Conservation (phyloP, 2,329 filamentous ascomycete species). For the Aspergillus terreus region DNA sequence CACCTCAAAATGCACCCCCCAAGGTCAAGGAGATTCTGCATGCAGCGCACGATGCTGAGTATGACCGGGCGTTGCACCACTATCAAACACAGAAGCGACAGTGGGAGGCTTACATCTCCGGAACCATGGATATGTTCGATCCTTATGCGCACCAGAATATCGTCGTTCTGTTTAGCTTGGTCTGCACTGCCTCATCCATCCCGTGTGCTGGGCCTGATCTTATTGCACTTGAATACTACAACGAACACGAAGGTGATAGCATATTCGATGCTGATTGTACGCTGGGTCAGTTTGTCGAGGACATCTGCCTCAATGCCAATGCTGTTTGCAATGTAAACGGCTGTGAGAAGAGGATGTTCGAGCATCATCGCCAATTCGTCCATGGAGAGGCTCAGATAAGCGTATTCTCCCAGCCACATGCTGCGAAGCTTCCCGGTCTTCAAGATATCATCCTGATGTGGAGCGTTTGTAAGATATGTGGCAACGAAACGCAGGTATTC, state of each 20-base stretch:
- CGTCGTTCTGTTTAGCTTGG: conserved; percentile 86
- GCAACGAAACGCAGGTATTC: conserved; percentile 81
- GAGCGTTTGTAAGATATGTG: conserved; percentile 91
- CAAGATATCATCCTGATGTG: conserved; percentile 88
- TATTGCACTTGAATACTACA: conserved; percentile 89
- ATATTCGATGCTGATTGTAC: conserved; percentile 82
- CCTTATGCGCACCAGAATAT: conserved; percentile 96
- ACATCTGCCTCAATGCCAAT: conserved; percentile 72
- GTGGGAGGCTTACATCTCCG: conserved; percentile 92
- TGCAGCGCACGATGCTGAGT: conserved; percentile 93
- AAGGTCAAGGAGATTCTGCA: conserved; percentile 92
- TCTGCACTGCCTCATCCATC: conserved; percentile 89
- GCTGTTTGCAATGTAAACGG: conserved; percentile 77
- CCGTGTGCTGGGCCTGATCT: conserved; percentile 88
- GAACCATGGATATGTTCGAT: conserved; percentile 85
- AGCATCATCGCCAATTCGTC: conserved; percentile 95
- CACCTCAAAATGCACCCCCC: conserved; percentile 72
- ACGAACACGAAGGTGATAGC: conserved; percentile 71
- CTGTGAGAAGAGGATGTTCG: conserved; percentile 82
- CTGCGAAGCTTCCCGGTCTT: conserved; percentile 61
- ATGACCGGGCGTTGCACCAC: conserved; percentile 89
- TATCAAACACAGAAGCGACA: conserved; percentile 92
- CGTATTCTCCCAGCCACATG: conserved; percentile 76
- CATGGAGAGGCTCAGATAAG: conserved; percentile 93
- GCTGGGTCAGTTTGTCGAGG: conserved; percentile 90